phyloP scores from a whole-genome alignment of 495 filamentous ascomycete genomes.

The Penicillium bialowiezense region DNA sequence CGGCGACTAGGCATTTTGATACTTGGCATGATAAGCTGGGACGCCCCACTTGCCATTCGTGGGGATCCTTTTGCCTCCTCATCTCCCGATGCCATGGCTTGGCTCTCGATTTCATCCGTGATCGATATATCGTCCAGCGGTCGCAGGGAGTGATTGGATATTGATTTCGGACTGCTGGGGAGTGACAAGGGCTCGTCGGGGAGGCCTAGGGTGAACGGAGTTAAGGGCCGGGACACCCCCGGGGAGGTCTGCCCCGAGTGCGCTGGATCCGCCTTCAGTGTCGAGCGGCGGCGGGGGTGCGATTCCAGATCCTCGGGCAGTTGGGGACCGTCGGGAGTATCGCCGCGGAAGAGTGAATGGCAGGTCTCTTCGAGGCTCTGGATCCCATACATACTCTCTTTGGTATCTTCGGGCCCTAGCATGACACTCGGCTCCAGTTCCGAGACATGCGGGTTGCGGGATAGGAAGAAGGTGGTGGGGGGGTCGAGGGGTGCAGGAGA shows the following conservation, averaged over 20 bases:
- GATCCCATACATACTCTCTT: constrained; percentile 58
- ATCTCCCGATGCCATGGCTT: constrained; percentile 48
- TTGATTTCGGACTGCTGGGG: constrained; percentile 52
- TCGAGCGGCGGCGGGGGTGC: constrained; percentile 30
- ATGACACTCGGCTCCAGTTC: constrained; percentile 27
- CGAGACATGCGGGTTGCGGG: constrained; percentile 28
- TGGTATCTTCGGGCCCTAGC: constrained; percentile 15
- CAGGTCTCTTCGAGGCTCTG: constrained; percentile 59
- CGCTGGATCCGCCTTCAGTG: constrained; percentile 31
- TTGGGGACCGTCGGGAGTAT: constrained; percentile 20
- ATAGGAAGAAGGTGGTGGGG: constrained; percentile 48
- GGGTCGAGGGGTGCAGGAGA: constrained; percentile 30
- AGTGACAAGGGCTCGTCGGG: constrained; percentile 45
- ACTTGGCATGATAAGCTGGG: constrained; percentile 96
- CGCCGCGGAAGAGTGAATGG: constrained; percentile 11
- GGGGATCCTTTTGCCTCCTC: constrained; percentile 38
- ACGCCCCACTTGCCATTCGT: constrained; percentile 49
- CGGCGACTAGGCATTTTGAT: constrained; percentile 91
- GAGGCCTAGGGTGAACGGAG: constrained; percentile 41
- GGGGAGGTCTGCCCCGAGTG: constrained; percentile 19
- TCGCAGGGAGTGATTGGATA: constrained; percentile 46
- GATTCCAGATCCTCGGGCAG: constrained; percentile 22
- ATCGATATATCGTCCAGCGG: constrained; percentile 51
- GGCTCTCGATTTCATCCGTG: constrained; percentile 47
- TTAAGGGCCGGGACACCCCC: constrained; percentile 38